These are phyloP conservation scores for Tympanopsis confertula DNA, from an alignment of 2,329 filamentous ascomycete genomes.

Conservation along the genomic window DNA sequence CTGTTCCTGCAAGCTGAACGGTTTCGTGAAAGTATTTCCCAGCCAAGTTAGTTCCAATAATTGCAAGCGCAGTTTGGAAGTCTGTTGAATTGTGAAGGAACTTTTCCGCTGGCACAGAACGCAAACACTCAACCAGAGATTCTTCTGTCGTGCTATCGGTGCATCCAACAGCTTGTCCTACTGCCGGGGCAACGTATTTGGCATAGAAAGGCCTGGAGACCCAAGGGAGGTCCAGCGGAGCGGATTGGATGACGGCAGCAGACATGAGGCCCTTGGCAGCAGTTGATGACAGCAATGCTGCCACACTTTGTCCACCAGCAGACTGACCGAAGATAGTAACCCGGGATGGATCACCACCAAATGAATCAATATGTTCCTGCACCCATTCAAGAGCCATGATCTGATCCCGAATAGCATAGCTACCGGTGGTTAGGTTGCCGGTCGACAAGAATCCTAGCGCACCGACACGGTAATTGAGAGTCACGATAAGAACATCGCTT, in stretches of 20 bases:
- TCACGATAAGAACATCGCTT: background rate
- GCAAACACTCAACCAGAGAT: background rate
- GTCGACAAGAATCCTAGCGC: background rate
- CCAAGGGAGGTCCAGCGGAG: slow-evolving; percentile 13
- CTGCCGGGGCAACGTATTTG: slow-evolving; percentile 2
- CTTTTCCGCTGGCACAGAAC: background rate
- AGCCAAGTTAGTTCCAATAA: background rate
- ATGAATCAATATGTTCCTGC: background rate
- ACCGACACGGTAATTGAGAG: background rate
- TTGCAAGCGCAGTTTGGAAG: background rate
- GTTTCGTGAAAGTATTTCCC: background rate
- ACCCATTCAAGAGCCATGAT: background rate
- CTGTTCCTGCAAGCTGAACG: slow-evolving; percentile 8
- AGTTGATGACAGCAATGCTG: slow-evolving; percentile 12
- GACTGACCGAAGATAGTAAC: background rate
- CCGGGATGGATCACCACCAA: background rate
- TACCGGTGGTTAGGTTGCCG: background rate
- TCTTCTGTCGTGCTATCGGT: background rate
- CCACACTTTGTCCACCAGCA: slow-evolving; percentile 3
- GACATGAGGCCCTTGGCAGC: slow-evolving; percentile 13
- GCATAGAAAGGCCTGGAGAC: slow-evolving; percentile 12
- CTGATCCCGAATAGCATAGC: background rate
- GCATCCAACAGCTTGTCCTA: background rate
- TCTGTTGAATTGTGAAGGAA: background rate
- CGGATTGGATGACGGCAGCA: slow-evolving; percentile 13